Percentiles rank a stretch among this genome's conserved stretches.
Evolutionary conservation across 1,139 yeast genomes (phyloP).

Genomic region (Debaryomycetaceae sp.): DNA sequence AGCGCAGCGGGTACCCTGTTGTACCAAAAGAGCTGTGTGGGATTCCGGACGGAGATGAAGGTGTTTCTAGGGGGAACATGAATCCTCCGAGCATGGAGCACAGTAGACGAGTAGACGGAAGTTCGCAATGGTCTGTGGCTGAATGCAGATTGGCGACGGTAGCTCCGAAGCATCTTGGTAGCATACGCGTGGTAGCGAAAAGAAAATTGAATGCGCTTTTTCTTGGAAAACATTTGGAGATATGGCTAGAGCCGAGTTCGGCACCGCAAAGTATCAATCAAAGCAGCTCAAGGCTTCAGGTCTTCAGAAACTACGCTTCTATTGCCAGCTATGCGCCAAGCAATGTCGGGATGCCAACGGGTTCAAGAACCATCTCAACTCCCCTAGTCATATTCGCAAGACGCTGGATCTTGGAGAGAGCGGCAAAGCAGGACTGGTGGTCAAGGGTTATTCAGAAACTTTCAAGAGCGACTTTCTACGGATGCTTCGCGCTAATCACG

Average conservation of each 20-base stretch:
- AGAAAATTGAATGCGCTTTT: too few species aligned
- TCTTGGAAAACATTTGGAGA: too few species aligned
- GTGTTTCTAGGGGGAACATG: slow-evolving; percentile 29
- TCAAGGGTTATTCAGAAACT: slow-evolving; percentile 47
- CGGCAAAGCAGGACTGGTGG: slow-evolving; percentile 30
- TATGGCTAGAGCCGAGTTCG: slow-evolving; percentile 47
- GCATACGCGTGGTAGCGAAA: too few species aligned
- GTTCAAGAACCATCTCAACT: slow-evolving; percentile 71
- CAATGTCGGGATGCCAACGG: slow-evolving; percentile 97
- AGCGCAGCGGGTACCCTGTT: slow-evolving; percentile 15
- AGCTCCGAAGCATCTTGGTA: too few species aligned
- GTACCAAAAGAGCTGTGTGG: slow-evolving; percentile 17
- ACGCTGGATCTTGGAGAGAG: slow-evolving; percentile 26
- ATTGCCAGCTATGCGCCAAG: slow-evolving; percentile 85
- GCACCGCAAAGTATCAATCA: slow-evolving; percentile 73
- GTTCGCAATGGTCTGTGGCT: too few species aligned
- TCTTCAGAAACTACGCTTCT: slow-evolving; percentile 72
- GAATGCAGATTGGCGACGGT: too few species aligned
- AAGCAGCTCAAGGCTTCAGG: slow-evolving; percentile 78
- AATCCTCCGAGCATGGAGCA: too few species aligned
- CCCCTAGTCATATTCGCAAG: slow-evolving; percentile 63
- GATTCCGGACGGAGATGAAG: slow-evolving; percentile 16
- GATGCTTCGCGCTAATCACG: slow-evolving; percentile 57
- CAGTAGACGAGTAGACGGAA: too few species aligned
- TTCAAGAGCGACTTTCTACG: slow-evolving; percentile 60